phyloP scores from a whole-genome alignment of 306 rosid species.

The Glycyrrhiza uralensis region DNA sequence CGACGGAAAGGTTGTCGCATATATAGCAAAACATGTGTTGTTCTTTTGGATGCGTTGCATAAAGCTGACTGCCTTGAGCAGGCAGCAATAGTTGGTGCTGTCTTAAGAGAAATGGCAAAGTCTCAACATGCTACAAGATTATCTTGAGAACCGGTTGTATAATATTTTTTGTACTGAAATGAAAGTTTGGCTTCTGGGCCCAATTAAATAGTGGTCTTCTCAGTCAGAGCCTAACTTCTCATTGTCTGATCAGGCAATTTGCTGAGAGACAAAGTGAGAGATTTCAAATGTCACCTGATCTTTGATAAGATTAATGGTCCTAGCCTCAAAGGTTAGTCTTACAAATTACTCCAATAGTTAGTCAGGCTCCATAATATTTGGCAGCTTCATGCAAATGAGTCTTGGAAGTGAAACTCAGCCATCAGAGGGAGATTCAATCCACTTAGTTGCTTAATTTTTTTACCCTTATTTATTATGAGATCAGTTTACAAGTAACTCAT shows the following conservation, averaged over 20 bases:
- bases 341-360: not conserved
- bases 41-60: slow-evolving; percentile 84
- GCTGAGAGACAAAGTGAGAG: not conserved
- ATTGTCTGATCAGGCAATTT: not conserved
- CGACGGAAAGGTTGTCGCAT: slow-evolving; percentile 67
- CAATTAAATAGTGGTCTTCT: not conserved
- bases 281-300: slow-evolving; percentile 10
- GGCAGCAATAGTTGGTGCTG: slow-evolving; percentile 88
- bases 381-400: not conserved
- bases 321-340: slow-evolving; percentile 24
- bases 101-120: slow-evolving; percentile 80
- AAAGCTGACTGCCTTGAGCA: slow-evolving; percentile 91
- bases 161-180: not conserved
- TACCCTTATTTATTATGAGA: too few species aligned
- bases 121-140: slow-evolving; percentile 82
- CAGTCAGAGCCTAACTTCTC: not conserved
- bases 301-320: slow-evolving; percentile 23
- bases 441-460: too few species aligned
- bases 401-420: too few species aligned
- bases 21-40: slow-evolving; percentile 77
- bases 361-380: slow-evolving; percentile 8
- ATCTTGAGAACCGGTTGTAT: slow-evolving; percentile 36
- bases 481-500: too few species aligned
- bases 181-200: slow-evolving; percentile 17
- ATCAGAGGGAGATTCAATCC: too few species aligned